A percentile compares a stretch with the other conserved stretches of the same genome.
These are phyloP conservation scores for Glutinoglossum americanum DNA, from an alignment of 495 filamentous ascomycete genomes.

Conservation along the genomic window DNA sequence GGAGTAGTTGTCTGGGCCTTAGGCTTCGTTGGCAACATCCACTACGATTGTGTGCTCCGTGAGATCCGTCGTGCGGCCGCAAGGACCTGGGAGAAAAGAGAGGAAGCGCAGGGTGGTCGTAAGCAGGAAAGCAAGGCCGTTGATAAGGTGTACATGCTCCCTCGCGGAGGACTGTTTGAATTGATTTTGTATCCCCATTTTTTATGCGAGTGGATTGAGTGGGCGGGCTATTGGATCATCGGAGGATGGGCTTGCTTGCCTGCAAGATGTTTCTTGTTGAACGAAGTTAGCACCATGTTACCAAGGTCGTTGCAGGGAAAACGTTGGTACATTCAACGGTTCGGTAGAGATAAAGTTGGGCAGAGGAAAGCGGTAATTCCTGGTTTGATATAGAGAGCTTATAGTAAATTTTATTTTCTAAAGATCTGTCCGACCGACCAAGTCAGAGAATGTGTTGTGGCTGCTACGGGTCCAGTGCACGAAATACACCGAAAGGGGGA, in stretches of 20 bases:
- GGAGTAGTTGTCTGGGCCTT: slow-evolving; percentile 39
- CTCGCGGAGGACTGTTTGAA: slow-evolving; percentile 58
- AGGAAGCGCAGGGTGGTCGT: slow-evolving; percentile 16
- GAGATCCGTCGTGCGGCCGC: slow-evolving; percentile 43
- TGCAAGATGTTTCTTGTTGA: slow-evolving; percentile 59
- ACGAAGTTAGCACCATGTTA: slow-evolving; percentile 76
- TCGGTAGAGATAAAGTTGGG: slow-evolving; percentile 58
- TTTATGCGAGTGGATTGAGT: slow-evolving; percentile 88
- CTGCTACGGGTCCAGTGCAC: too few relatives aligned
- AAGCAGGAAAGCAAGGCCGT: slow-evolving; percentile 21
- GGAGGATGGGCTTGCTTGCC: slow-evolving; percentile 37
- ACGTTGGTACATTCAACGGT: slow-evolving; percentile 73
- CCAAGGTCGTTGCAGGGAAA: slow-evolving; percentile 67
- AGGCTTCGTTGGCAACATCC: slow-evolving; percentile 64
- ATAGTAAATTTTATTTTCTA: neutral
- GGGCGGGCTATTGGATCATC: slow-evolving; percentile 69
- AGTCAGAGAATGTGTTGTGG: too few relatives aligned
- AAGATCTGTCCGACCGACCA: neutral
- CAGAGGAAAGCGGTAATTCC: slow-evolving; percentile 68
- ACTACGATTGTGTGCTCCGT: slow-evolving; percentile 57
- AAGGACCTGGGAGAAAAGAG: slow-evolving; percentile 18
- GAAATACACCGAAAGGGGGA: too few relatives aligned
- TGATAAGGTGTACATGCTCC: slow-evolving; percentile 80
- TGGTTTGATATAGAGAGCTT: slow-evolving; percentile 32
- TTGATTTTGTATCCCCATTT: slow-evolving; percentile 83